Conservation (phyloP, 352 stramenopile species). For the Thraustotheca clavata region DNA sequence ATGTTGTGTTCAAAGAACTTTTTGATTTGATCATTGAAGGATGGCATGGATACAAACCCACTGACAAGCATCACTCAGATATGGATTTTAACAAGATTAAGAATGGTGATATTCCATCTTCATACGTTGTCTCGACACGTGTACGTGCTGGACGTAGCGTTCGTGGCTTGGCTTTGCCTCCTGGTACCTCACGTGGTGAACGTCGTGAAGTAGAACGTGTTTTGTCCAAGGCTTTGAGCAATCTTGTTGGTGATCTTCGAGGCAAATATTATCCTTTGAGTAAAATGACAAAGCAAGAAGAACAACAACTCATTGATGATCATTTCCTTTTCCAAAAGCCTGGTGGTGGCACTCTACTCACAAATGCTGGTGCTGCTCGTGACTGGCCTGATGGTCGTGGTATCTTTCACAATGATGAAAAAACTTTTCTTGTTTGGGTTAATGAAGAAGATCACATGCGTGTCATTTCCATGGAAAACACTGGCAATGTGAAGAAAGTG, state of each 20-base stretch:
- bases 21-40: conserved; percentile 74
- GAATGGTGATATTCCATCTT: conserved; percentile 46
- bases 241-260: conserved; percentile 53
- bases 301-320: conserved; percentile 80
- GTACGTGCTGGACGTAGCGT: conserved; percentile 82
- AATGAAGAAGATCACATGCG: conserved; percentile 77
- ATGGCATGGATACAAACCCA: conserved; percentile 63
- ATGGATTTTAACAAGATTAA: conserved; percentile 57
- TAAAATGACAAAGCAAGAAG: conserved; percentile 75
- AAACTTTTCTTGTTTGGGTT: conserved; percentile 75
- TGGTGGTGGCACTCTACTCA: conserved; percentile 54
- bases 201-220: conserved; percentile 59
- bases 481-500: conserved; percentile 76
- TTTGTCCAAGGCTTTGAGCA: conserved; percentile 57
- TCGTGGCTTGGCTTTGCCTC: conserved; percentile 66
- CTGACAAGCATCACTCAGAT: conserved; percentile 58
- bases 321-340: conserved; percentile 89
- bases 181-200: conserved; percentile 60
- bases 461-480: conserved; percentile 72
- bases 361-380: conserved; percentile 60
- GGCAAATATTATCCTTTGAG: conserved; percentile 76
- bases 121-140: conserved; percentile 84
- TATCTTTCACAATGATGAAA: conserved; percentile 84
- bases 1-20: conserved; percentile 65
- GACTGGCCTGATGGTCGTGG: conserved; percentile 85